These are phyloP conservation scores for Crithidia thermophila DNA, from an alignment of 208 protist species.

Conservation along the genomic window DNA sequence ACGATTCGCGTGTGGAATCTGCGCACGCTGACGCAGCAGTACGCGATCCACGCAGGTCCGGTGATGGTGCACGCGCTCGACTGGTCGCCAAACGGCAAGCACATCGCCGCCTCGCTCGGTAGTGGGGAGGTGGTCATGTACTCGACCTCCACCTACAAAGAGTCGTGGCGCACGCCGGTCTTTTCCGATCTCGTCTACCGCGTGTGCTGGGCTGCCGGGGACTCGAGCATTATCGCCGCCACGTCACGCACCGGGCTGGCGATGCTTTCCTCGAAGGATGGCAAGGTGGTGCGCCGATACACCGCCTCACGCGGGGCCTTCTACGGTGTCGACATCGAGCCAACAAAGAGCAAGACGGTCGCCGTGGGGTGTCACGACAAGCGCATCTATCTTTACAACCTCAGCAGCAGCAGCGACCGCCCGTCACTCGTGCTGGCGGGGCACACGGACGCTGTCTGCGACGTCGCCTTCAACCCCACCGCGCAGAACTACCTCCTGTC, in stretches of 20 bases:
- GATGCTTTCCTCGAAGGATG: conserved; percentile 69
- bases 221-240: conserved; percentile 57
- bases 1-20: conserved; percentile 89
- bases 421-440: conserved; percentile 64
- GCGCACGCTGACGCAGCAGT: conserved; percentile 47
- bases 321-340: conserved; percentile 78
- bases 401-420: conserved; percentile 50
- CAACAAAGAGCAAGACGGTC: conserved; percentile 58
- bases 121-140: conserved; percentile 84
- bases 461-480: conserved; percentile 79
- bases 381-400: conserved; percentile 75
- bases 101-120: conserved; percentile 66
- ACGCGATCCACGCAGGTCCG: conserved; percentile 57
- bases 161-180: conserved; percentile 63
- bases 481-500: conserved; percentile 79
- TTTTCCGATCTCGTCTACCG: conserved; percentile 52
- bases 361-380: conserved; percentile 88
- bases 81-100: conserved; percentile 86
- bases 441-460: conserved; percentile 78
- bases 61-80: conserved; percentile 80
- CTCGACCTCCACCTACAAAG: conserved; percentile 59
- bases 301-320: conserved; percentile 39
- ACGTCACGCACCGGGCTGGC: conserved; percentile 59
- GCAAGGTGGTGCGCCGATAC: conserved; percentile 76
- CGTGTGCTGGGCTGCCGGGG: conserved; percentile 53